Evolutionary conservation across 305 asterid species (phyloP), one percentile per base, ranked within the genome.

Genomic region (Plantago lanceolata): DNA sequence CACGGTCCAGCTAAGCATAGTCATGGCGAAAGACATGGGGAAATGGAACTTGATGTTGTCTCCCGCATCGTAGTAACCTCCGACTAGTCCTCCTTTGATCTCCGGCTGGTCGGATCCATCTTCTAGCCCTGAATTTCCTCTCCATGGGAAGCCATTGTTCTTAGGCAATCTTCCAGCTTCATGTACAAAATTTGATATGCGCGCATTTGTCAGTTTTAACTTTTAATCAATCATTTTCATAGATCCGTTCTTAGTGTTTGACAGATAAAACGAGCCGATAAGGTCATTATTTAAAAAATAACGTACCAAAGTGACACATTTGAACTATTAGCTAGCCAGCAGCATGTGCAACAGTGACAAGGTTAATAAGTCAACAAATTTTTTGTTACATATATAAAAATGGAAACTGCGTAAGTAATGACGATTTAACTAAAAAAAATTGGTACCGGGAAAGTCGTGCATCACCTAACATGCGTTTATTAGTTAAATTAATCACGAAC

Each of bases 31-130:
- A 19, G 98, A 72, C 94, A 88, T 85, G 0, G 98, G 98, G 29
- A 82, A 91, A 68, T 91, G 85, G 65, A 80, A 91, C 72, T 91
- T 88, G 4, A 68, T 70, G 45, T 86, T 91, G 64, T 86, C 95
- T 20, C 98, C 96, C 0, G 95, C 91, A 18, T 91, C 98, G n/a
- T 91, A 88, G 35, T 88, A 91, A 12, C 96, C 96, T 65, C 98
- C 98, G 5, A 86, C 85, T 5, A 91, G 53, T 7, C 98, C 98
- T 19, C 85, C 90, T 72, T 81, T 82, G 4, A 83, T 61, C 8
- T 88, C 96, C 21, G 83, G 61, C 19, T 50, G 61, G 15, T 66
- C 81, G 49, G 81, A 73, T 60, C 98, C 98, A 66, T 91, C 98
- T 60, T 71, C 47, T 59, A 91, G 60, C 15, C 95, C 94, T 14